Base-by-base conservation (phyloP, 257 asterid species). In the Haberlea rhodopensis region DNA sequence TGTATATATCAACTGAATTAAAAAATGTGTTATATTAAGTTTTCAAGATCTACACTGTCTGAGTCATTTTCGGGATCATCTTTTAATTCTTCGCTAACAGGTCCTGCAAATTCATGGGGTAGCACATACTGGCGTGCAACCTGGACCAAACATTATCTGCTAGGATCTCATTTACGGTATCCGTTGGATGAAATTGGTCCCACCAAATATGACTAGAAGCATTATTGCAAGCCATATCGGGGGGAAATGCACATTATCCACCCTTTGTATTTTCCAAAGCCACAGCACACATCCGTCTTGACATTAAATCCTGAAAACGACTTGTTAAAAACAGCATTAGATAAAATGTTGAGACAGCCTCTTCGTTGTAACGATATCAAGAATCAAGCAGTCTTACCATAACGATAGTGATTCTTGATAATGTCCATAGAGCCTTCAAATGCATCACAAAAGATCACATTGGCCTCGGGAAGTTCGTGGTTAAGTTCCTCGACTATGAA, bases 261-360 rank as follows among this genome's bases (percentile, higher is more conserved):
- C 46, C 95, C 99, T 62, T 58, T 74, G 22, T 87, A 86, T 68
- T 66, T 76, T 62, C 99, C 99, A 20, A 80, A 75, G 55, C 99
- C 99, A 74, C 99, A 92, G 73, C 97, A 92, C 28, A 97, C 96
- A n/a, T n/a, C n/a, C n/a, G n/a, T n/a, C n/a, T n/a, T n/a, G n/a
- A n/a, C n/a, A n/a, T n/a, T n/a, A n/a, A 92, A 87, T 63, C 95
- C 96, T 91, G 79, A 53, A 66, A 64, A 53, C 18, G 21, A 31
- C 65, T 26, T 46, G 69, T n/a, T n/a, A 66, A 65, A 0, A 6
- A 66, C 43, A 60, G 25, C 16, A 27, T 45, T 18, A 70, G 53
- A 68, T 0, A 5, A 32, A 48, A 57, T 43, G 53, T 32, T 4
- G n/a, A 11, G 22, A 5, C 28, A 34, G 22, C 6, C 40, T 32